Evolutionary conservation across 306 rosid genomes (phyloP).

Genomic region (Cucurbita pepo): DNA sequence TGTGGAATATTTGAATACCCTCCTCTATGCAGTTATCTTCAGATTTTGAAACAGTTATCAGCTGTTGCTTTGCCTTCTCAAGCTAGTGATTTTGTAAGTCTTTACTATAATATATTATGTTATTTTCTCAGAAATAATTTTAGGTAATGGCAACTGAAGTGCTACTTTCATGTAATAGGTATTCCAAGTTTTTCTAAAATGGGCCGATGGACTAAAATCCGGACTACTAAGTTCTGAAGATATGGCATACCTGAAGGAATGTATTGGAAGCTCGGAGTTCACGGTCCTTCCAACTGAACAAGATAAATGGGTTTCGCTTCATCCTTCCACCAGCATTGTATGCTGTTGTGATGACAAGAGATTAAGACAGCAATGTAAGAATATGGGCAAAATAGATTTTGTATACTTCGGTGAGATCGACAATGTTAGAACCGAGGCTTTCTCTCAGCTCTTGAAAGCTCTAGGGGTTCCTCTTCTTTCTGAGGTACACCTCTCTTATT

Average conservation of each 20-base stretch:
- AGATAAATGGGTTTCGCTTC: conserved; percentile 88
- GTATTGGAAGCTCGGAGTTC: conserved; percentile 39
- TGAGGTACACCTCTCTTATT: conserved; percentile 35
- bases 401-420: conserved; percentile 41
- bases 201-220: conserved; percentile 63
- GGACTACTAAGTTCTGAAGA: conserved; percentile 45
- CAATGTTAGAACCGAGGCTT: conserved; percentile 28
- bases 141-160: conserved; percentile 8
- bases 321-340: conserved; percentile 65
- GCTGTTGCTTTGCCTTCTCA: conserved; percentile 51
- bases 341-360: conserved; percentile 73
- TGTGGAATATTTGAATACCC: conserved; percentile 61
- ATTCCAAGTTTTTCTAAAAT: conserved; percentile 57
- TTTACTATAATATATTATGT: neutral
- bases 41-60: conserved; percentile 68
- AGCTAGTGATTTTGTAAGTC: conserved; percentile 57
- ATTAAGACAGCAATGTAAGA: conserved; percentile 52
- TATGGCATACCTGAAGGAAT: conserved; percentile 43
- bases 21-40: conserved; percentile 58
- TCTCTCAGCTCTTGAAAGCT: conserved; percentile 47
- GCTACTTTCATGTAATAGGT: conserved; percentile 30
- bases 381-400: conserved; percentile 48
- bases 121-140: conserved; percentile 4
- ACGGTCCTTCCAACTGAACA: conserved; percentile 73
- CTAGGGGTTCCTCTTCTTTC: conserved; percentile 82